A percentile compares a stretch with the other conserved stretches of the same genome.
These are phyloP conservation scores for Dimocarpus longan DNA, from an alignment of 345 rosid genomes.

Conservation along the genomic window DNA sequence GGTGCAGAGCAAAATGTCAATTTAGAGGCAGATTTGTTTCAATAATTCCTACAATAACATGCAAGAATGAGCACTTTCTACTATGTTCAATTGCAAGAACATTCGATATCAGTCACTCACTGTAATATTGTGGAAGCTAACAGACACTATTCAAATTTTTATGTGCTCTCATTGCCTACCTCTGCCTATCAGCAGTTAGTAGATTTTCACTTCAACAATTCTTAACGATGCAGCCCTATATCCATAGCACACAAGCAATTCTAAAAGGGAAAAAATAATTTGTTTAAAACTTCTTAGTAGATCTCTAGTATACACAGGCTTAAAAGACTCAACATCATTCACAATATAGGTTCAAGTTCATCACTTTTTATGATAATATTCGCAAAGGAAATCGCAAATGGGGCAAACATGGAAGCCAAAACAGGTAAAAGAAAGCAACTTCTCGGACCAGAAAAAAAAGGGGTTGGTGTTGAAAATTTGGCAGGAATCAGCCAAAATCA, in stretches of 20 bases:
- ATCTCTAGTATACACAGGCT: not conserved
- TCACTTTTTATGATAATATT: not conserved
- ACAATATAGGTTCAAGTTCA: not conserved
- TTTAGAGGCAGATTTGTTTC: not conserved
- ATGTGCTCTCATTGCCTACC: not conserved
- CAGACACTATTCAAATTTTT: not conserved
- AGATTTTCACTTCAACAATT: not conserved
- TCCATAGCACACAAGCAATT: not conserved
- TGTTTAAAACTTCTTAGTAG: not conserved
- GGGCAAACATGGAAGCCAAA: not conserved
- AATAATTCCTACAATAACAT: not conserved
- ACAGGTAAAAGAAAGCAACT: not conserved
- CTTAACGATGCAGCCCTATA: not conserved
- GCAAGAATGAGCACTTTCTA: not conserved
- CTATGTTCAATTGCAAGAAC: not conserved
- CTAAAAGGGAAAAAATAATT: not conserved
- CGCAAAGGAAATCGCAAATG: not conserved
- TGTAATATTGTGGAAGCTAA: not conserved
- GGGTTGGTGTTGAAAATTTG: not conserved
- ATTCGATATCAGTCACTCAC: not conserved
- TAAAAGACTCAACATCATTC: not conserved
- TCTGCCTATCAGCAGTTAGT: not conserved
- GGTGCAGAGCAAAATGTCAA: not conserved
- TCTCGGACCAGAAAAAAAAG: not conserved
- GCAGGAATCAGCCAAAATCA: not conserved